These are phyloP conservation scores for Primulina huaijiensis DNA, from an alignment of 257 asterid genomes.

Conservation along the genomic window DNA sequence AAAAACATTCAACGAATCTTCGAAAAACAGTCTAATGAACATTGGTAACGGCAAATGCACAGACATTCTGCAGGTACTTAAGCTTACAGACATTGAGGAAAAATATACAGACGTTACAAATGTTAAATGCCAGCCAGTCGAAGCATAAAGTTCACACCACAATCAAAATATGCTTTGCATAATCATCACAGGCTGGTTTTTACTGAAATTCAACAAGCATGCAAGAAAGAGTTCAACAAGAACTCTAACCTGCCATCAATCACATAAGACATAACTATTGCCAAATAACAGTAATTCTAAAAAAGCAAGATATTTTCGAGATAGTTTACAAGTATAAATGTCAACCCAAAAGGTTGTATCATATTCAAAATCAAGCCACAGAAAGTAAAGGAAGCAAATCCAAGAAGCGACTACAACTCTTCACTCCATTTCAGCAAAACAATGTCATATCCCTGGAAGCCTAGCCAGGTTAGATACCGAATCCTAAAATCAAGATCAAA, in stretches of 20 bases:
- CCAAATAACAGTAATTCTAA: too few relatives aligned
- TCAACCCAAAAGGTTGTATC: not conserved
- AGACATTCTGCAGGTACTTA: not conserved
- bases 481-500: not conserved
- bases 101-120: not conserved
- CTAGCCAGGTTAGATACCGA: not conserved
- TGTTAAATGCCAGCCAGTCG: not conserved
- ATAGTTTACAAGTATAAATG: too few relatives aligned
- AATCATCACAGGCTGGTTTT: not conserved
- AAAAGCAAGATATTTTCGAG: too few relatives aligned
- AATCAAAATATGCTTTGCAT: not conserved
- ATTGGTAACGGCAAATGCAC: not conserved
- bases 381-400: not conserved
- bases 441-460: not conserved
- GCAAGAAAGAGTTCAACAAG: not conserved
- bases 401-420: not conserved
- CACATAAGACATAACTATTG: not conserved
- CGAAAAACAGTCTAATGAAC: not conserved
- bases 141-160: not conserved
- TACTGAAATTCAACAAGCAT: not conserved
- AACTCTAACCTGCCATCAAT: not conserved
- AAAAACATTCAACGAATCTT: not conserved
- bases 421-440: not conserved
- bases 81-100: not conserved
- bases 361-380: not conserved